phyloP scores from a whole-genome alignment of 768 basidiomycete species.

The Serendipita sp. region DNA sequence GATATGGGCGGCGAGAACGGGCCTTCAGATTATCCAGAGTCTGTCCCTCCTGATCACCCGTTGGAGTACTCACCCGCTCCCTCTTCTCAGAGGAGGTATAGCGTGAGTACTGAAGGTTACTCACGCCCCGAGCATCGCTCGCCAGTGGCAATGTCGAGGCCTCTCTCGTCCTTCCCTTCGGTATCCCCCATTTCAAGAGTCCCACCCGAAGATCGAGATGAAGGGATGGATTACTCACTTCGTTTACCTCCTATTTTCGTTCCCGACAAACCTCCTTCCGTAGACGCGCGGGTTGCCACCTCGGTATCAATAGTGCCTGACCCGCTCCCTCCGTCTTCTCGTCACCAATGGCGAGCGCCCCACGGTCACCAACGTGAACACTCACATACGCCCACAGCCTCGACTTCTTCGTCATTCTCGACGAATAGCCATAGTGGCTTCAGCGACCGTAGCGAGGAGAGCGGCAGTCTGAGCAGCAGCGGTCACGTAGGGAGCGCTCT shows the following conservation, averaged over 20 bases:
- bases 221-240: not conserved
- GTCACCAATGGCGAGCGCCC: not conserved
- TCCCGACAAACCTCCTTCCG: not conserved
- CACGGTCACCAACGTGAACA: not conserved
- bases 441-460: not conserved
- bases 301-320: too few species aligned
- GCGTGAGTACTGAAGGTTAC: not conserved
- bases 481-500: not conserved
- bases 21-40: not conserved
- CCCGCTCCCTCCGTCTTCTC: too few species aligned
- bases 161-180: not conserved
- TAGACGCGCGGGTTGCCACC: too few species aligned
- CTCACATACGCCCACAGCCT: not conserved
- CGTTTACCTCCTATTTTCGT: not conserved
- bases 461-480: not conserved
- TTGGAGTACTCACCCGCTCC: not conserved
- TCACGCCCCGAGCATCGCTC: not conserved
- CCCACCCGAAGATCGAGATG: not conserved
- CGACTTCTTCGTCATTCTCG: not conserved
- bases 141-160: not conserved
- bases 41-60: too few species aligned
- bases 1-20: not conserved
- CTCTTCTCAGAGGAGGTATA: not conserved
- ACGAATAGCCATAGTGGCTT: not conserved
- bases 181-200: not conserved